A percentile compares a stretch with the other conserved stretches of the same genome.
phyloP scores from a whole-genome alignment of 2,329 filamentous ascomycete species.

The Aspergillus chevalieri region DNA sequence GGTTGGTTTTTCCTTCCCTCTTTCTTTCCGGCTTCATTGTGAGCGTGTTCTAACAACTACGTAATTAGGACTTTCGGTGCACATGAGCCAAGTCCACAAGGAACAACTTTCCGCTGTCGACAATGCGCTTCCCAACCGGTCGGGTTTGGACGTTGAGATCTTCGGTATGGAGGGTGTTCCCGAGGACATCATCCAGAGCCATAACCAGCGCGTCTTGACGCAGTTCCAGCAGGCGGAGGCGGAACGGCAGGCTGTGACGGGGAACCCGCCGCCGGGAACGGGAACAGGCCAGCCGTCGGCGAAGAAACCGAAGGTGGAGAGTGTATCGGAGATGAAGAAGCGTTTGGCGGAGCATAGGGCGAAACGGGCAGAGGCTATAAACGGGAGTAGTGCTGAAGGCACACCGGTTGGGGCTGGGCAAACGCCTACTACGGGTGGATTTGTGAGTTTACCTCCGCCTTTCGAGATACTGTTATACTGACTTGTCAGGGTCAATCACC shows the following conservation, averaged over 20 bases:
- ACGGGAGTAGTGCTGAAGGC: conserved; percentile 53
- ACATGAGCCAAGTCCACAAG: conserved; percentile 98
- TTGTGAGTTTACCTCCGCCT: conserved; percentile 48
- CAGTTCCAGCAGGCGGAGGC: conserved; percentile 81
- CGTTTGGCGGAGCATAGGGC: conserved; percentile 72
- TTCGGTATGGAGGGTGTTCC: conserved; percentile 98
- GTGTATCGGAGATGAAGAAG: conserved; percentile 69
- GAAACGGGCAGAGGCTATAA: conserved; percentile 55
- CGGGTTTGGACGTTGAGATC: conserved; percentile 85
- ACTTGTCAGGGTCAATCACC: conserved; percentile 35
- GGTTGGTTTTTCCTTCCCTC: conserved; percentile 50
- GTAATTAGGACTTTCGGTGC: conserved; percentile 73
- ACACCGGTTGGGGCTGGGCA: conserved; percentile 48
- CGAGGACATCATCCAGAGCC: conserved; percentile 71
- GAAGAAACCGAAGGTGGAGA: conserved; percentile 68
- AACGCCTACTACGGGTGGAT: conserved; percentile 48
- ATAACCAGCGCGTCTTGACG: conserved; percentile 79
- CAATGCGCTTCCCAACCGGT: conserved; percentile 81
- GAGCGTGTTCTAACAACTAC: conserved; percentile 2
- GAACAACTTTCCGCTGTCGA: conserved; percentile 81
- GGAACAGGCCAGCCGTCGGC: conserved; percentile 37
- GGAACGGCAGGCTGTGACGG: conserved; percentile 72
- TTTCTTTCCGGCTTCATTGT: not conserved
- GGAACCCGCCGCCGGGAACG: conserved; percentile 69
- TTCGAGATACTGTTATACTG: not conserved